Conservation (phyloP, 75 land plant species). For the Ceratopteris richardii region DNA sequence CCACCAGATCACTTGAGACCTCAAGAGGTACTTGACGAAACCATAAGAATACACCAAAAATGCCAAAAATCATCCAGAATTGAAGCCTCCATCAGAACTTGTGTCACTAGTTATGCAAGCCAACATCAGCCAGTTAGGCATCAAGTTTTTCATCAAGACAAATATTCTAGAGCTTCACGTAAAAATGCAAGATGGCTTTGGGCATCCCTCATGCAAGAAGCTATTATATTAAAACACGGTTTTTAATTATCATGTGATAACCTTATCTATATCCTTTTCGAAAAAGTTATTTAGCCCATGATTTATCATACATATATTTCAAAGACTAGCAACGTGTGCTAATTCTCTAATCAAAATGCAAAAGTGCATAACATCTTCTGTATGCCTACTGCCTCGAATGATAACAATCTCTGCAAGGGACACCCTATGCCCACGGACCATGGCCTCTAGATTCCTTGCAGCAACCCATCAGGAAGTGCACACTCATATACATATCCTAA, state of each 20-base stretch:
- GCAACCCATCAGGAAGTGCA: slow-evolving; percentile 16
- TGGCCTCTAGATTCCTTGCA: slow-evolving; percentile 16
- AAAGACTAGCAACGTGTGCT: slow-evolving; percentile 33
- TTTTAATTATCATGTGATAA: slow-evolving; percentile 1
- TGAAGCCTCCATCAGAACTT: too few species aligned
- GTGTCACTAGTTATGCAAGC: slow-evolving; percentile 7
- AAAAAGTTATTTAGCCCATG: slow-evolving; percentile 22
- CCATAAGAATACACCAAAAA: too few species aligned
- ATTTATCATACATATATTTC: slow-evolving; percentile 34
- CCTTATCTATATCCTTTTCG: neutral
- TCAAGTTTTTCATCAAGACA: slow-evolving; percentile 7
- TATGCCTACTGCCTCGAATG: slow-evolving; percentile 31
- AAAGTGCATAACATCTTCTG: slow-evolving; percentile 31
- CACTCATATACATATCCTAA: slow-evolving; percentile 38
- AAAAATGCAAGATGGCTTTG: slow-evolving; percentile 17
- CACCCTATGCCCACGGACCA: slow-evolving; percentile 14
- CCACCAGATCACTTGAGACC: too few species aligned
- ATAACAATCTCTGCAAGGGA: slow-evolving; percentile 31
- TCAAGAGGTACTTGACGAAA: too few species aligned
- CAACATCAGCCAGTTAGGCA: slow-evolving; percentile 18
- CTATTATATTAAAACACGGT: slow-evolving; percentile 5
- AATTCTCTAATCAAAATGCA: slow-evolving; percentile 33
- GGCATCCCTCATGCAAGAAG: slow-evolving; percentile 20
- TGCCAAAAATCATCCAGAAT: too few species aligned
- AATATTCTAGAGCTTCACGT: slow-evolving; percentile 11